Evolutionary conservation across 257 asterid genomes (phyloP).

Genomic region (Dorcoceras hygrometricum): DNA sequence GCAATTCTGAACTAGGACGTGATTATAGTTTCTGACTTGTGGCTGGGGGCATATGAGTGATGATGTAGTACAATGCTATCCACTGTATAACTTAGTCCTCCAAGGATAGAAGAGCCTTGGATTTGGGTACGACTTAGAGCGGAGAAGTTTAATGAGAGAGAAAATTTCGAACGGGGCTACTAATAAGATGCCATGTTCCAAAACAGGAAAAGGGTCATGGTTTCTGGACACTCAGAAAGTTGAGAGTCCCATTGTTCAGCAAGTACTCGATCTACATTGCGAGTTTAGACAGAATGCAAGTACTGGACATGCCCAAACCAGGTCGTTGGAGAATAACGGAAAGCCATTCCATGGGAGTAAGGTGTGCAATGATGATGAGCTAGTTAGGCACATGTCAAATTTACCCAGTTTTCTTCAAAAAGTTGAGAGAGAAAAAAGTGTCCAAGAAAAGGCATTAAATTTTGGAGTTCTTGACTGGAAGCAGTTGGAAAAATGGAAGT

Average conservation of each 20-base stretch:
- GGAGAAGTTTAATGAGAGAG: constrained; percentile 28
- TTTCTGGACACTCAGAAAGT: constrained; percentile 31
- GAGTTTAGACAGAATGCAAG: constrained; percentile 29
- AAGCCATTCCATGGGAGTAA: constrained; percentile 29
- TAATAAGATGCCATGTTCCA: constrained; percentile 32
- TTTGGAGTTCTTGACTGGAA: constrained; percentile 96
- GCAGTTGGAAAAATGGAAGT: constrained; percentile 82
- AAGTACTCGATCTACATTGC: constrained; percentile 30
- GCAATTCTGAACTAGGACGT: no score
- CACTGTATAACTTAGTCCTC: constrained; percentile 31
- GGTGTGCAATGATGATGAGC: constrained; percentile 58
- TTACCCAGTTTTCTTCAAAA: constrained; percentile 80
- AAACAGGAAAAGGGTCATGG: constrained; percentile 25
- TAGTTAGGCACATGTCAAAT: constrained; percentile 87
- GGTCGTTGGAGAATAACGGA: constrained; percentile 33
- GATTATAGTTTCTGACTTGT: constrained; percentile 20
- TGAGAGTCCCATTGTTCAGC: constrained; percentile 42
- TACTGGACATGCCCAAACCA: constrained; percentile 30
- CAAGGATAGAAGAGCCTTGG: constrained; percentile 29
- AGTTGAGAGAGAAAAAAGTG: constrained; percentile 50
- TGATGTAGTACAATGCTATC: constrained; percentile 33
- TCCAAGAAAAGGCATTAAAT: constrained; percentile 80
- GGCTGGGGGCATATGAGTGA: constrained; percentile 14
- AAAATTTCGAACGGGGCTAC: constrained; percentile 23
- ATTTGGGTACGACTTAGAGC: constrained; percentile 39